A percentile compares a stretch with the other conserved stretches of the same genome.
Evolutionary conservation across 2,329 filamentous ascomycete species (phyloP).

Genomic region (Penicillium sp.): DNA sequence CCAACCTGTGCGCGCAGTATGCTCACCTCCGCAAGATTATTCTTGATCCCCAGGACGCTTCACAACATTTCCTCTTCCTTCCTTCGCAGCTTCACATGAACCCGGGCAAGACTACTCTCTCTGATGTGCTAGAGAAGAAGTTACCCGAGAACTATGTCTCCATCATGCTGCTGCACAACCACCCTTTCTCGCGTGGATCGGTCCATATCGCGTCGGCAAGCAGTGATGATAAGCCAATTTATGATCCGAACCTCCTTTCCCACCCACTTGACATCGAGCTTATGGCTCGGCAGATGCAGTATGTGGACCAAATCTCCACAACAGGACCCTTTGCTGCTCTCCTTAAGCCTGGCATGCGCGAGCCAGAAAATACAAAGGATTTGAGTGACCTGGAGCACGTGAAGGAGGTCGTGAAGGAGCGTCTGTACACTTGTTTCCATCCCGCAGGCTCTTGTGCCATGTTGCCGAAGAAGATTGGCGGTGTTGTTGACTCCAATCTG

Average conservation of each 20-base stretch:
- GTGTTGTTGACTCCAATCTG: conserved; percentile 30
- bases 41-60: conserved; percentile 3
- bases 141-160: conserved; percentile 22
- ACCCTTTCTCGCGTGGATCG: conserved; percentile 36
- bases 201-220: conserved; percentile 33
- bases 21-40: conserved; percentile 14
- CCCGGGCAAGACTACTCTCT: conserved; percentile 11
- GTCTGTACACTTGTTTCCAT: conserved; percentile 28
- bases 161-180: conserved; percentile 22
- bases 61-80: conserved; percentile 16
- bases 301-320: conserved; percentile 21
- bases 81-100: conserved; percentile 17
- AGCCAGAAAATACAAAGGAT: conserved; percentile 6
- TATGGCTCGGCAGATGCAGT: conserved; percentile 31
- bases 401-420: conserved; percentile 23
- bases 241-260: conserved; percentile 49
- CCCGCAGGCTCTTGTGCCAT: conserved; percentile 21
- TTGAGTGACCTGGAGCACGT: conserved; percentile 17
- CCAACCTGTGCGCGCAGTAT: conserved; percentile 13
- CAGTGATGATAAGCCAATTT: conserved; percentile 37
- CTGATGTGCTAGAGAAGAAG: conserved; percentile 12
- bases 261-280: conserved; percentile 47
- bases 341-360: conserved; percentile 15
- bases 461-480: conserved; percentile 25
- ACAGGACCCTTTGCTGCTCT: conserved; percentile 21